Evolutionary conservation across 148 eudicot species (phyloP), one percentile per base, ranked within the genome.

Genomic region (Vaccinium myrtillus): DNA sequence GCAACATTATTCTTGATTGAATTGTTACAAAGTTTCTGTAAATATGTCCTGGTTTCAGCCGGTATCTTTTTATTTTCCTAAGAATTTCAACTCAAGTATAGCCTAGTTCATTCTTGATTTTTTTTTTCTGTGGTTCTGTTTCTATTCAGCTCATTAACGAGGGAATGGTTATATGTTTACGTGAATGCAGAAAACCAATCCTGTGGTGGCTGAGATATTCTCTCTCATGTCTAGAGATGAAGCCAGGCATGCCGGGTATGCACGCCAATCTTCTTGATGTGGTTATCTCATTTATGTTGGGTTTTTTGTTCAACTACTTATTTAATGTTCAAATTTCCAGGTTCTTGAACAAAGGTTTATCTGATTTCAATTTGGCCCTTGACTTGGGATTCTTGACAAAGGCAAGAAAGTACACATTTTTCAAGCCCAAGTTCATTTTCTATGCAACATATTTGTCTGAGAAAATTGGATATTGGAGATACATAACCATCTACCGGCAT

Each of bases 201-300:
- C 98, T 55, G 94, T 97, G 83, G 99, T 97, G 18, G 99, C 99
- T 36, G 99, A 97, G 91, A 95, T 97, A 82, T 97, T 97, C 92
- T 97, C 99, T n/a, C 99, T 97, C 76, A 97, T 97, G 99, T 97
- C 99, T 6, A 90, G 99, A 82, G 98, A 97, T 86, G 98, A 97
- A 90, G 99, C 99, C 80, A 93, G 98, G 82, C 99, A 95, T 89
- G 99, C 99, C 73, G 99, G 98, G 99, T 97, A 93, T 81, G 95
- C 78, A 74, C 2, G 5, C 43, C 48, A 71, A 71, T 36, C 48
- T 71, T 30, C 39, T 71, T 71, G 48, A 71, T 32, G 15, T 16
- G n/a, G 76, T 36, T 16, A 13, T 71, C 19, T 32, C 9, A 18
- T 36, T 32, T 32, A 30, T 15, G 48, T 73, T 43, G 46, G 80